phyloP scores from a whole-genome alignment of 176 grass and related monocot species.

The Hordeum vulgare region MorexV3_pseudomolecules_assembly NC_058519.1:635207321-635207820 shows the following conservation, averaged over 20 bases:
- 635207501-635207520: neutral
- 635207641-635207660: neutral
- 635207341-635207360: neutral
- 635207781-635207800: neutral
- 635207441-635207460: neutral
- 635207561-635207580: neutral
- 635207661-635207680: neutral
- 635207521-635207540: neutral
- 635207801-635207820: neutral
- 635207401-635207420: neutral
- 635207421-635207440: neutral
- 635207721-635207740: neutral
- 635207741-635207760: neutral
- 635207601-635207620: neutral
- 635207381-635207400: neutral
- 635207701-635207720: neutral
- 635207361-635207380: neutral
- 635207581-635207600: neutral
- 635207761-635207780: neutral
- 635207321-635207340: neutral
- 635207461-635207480: neutral
- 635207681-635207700: slow-evolving; percentile 3
- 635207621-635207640: neutral
- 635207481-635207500: neutral
- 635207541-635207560: neutral